phyloP scores from a whole-genome alignment of 805 yeast genomes.

The Candida gorgasii region DNA sequence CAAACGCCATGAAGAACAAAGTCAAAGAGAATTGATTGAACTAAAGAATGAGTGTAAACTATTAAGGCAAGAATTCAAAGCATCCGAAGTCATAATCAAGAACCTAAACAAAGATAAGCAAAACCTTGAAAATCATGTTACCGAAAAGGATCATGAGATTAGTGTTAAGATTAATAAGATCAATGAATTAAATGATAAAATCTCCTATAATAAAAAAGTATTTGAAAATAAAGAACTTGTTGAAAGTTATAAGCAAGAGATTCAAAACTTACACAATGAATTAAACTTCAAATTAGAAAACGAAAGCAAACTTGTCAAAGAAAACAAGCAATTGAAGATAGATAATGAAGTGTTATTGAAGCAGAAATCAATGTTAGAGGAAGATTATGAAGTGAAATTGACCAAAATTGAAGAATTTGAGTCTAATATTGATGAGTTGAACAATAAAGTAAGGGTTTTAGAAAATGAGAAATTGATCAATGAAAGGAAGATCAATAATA shows the following conservation, averaged over 20 bases:
- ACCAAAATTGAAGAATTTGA: constrained; percentile 45
- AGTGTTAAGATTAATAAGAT: constrained; percentile 50
- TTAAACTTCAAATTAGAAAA: constrained; percentile 55
- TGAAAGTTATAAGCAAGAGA: constrained; percentile 50
- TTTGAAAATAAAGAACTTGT: constrained; percentile 42
- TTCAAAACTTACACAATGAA: constrained; percentile 54
- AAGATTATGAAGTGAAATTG: constrained; percentile 36
- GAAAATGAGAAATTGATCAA: constrained; percentile 35
- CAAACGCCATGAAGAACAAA: constrained; percentile 57
- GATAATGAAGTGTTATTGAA: constrained; percentile 51
- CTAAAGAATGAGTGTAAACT: constrained; percentile 43
- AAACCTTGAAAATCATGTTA: constrained; percentile 54
- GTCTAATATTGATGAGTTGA: constrained; percentile 25
- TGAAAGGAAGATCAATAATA: constrained; percentile 37
- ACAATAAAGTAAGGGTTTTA: constrained; percentile 28
- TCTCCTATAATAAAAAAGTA: constrained; percentile 51
- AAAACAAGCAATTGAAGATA: constrained; percentile 58
- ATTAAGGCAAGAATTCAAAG: constrained; percentile 51
- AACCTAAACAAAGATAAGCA: constrained; percentile 52
- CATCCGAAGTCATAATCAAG: constrained; percentile 53
- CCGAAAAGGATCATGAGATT: constrained; percentile 58
- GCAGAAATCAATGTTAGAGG: constrained; percentile 27
- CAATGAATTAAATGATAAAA: constrained; percentile 55
- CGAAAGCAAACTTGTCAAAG: constrained; percentile 68
- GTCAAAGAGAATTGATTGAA: constrained; percentile 52